Evolutionary conservation across 2,329 filamentous ascomycete species (phyloP).

Genomic region (Emergomyces orientalis): DNA sequence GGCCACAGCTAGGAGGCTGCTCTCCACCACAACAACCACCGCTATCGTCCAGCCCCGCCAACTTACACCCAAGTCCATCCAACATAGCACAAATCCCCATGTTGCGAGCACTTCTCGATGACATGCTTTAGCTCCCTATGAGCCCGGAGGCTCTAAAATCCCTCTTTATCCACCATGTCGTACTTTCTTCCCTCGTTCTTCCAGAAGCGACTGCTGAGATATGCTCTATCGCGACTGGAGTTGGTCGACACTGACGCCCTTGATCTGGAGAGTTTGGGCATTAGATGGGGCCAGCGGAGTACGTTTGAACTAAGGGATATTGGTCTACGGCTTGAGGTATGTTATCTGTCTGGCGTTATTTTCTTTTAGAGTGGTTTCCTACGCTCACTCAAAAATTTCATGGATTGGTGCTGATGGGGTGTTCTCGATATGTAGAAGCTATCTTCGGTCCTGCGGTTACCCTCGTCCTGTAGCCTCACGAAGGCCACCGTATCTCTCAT

Average conservation of each 20-base stretch:
- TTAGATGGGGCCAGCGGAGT: conserved; percentile 68
- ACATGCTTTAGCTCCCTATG: conserved; percentile 17
- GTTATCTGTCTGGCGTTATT: conserved; percentile 18
- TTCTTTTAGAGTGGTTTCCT: conserved; percentile 17
- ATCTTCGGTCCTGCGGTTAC: conserved; percentile 62
- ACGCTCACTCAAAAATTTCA: conserved; percentile 11
- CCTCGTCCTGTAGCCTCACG: conserved; percentile 58
- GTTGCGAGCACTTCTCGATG: conserved; percentile 14
- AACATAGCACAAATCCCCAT: not conserved
- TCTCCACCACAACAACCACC: not conserved
- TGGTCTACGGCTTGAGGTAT: conserved; percentile 66
- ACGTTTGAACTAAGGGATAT: conserved; percentile 82
- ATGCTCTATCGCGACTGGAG: conserved; percentile 72
- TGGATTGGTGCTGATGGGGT: not conserved
- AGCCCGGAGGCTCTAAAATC: conserved; percentile 24
- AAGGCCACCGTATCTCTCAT: conserved; percentile 68
- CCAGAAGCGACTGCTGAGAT: conserved; percentile 81
- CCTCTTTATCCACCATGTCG: conserved; percentile 49
- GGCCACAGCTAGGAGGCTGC: conserved; percentile 51
- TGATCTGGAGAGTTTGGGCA: conserved; percentile 75
- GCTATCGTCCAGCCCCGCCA: not conserved
- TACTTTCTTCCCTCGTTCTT: conserved; percentile 67
- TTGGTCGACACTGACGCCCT: conserved; percentile 80
- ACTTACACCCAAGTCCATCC: not conserved
- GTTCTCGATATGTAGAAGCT: conserved; percentile 56